A percentile compares a stretch with the other conserved stretches of the same genome.
Conservation (phyloP, 768 basidiomycete species). For the Macrocybe gigantea region DNA sequence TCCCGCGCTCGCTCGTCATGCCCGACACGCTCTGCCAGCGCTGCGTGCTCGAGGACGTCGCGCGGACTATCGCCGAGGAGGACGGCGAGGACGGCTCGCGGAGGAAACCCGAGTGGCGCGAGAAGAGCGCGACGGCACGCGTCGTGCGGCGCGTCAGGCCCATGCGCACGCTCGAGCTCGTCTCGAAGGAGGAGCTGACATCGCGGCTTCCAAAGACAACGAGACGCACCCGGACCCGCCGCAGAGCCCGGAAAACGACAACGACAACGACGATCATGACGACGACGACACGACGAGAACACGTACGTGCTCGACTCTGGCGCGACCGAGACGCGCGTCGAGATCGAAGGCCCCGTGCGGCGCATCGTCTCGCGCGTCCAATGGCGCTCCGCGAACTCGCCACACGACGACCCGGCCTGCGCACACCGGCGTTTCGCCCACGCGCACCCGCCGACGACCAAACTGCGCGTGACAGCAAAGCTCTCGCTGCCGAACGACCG, state of each 20-base stretch:
- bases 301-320: not conserved
- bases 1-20: conserved; percentile 37
- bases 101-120: conserved; percentile 10
- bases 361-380: conserved; percentile 15
- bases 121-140: conserved; percentile 5
- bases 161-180: conserved; percentile 1
- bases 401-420: conserved; percentile 21
- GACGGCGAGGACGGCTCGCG: conserved; percentile 18
- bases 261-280: not conserved
- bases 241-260: too few species aligned
- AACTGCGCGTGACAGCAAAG: conserved; percentile 38
- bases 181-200: not conserved
- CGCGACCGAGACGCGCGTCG: not conserved
- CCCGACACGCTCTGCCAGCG: conserved; percentile 26
- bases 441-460: conserved; percentile 27
- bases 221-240: too few species aligned
- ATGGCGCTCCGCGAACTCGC: conserved; percentile 20
- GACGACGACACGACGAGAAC: not conserved
- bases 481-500: conserved; percentile 30
- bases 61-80: conserved; percentile 14
- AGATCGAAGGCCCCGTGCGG: conserved; percentile 9
- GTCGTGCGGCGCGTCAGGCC: conserved; percentile 2
- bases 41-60: conserved; percentile 29
- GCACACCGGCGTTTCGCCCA: conserved; percentile 14
- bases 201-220: not conserved